Evolutionary conservation across 768 basidiomycete species (phyloP), one percentile per base, ranked within the genome.

Genomic region (Hirschioporus abietinus): DNA sequence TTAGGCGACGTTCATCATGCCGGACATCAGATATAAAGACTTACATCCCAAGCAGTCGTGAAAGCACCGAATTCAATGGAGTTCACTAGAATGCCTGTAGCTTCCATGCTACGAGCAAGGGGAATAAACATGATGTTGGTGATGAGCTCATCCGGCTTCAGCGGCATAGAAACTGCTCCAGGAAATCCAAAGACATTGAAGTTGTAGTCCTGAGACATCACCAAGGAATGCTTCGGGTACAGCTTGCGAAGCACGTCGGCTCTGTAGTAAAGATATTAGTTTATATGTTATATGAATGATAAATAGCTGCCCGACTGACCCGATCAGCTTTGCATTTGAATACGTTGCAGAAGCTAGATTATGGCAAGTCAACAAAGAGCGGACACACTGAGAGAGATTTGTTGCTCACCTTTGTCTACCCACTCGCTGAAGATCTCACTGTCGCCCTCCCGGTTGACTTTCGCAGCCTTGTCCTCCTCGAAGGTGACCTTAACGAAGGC

Each of bases 181-280:
- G 90, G 89, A 68, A 84, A 84, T 23, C 72, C 72, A 8, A 89
- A 73, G 60, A 89, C 68, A 66, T 82, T 77, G 68, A 88, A 72
- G 30, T 77, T 72, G 63, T 68, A 75, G 66, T 87, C 85, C 7
- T 75, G 71, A 2, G 88, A 84, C 67, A 83, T 75, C 8, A 90
- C 81, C 27, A 91, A 70, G 27, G 87, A 86, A 70, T 89, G 80
- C 10, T 83, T 81, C 7, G 90, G 88, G 72, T 91, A 87, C 18
- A 88, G 66, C 70, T 79, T 82, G 42, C 81, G 83, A 52, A 92
- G 78, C 52, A 80, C 76, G 67, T 86, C 78, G 72, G 70, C 83
- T 76, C 76, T 76, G 68, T 18, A 63, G 60, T 7, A 34, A 18
- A 30, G 8, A 3, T 30, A 35, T 35, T 24, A 26, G n/a, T 57